A percentile compares a stretch with the other conserved stretches of the same genome.
phyloP scores from a whole-genome alignment of 2,329 filamentous ascomycete species.

The Aspergillus ibericus region DNA sequence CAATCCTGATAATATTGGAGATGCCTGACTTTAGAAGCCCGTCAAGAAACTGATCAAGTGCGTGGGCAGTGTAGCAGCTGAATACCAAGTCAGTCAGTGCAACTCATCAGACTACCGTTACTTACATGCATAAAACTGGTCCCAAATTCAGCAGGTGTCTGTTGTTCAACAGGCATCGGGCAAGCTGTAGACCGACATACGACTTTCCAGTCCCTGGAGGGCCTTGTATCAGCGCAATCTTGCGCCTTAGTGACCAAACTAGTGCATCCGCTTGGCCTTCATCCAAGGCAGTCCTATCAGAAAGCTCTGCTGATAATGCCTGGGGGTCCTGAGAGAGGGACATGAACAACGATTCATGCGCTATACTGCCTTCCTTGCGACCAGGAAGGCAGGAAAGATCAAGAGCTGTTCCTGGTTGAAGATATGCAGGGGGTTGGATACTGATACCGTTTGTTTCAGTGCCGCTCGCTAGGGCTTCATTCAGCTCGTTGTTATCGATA shows the following conservation, averaged over 20 bases:
- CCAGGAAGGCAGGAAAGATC: background rate
- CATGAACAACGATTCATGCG: background rate
- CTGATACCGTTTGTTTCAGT: background rate
- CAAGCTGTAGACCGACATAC: conserved; percentile 25
- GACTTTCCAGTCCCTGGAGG: conserved; percentile 28
- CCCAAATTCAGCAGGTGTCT: background rate
- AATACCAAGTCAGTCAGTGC: background rate
- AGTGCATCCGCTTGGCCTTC: conserved; percentile 7
- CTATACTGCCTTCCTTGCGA: background rate
- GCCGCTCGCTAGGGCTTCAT: background rate
- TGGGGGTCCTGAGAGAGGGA: background rate
- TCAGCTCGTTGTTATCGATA: background rate
- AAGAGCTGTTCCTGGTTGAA: background rate
- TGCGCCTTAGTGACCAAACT: conserved; percentile 11
- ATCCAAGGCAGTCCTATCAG: background rate
- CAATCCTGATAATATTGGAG: conserved; percentile 7
- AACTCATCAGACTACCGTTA: background rate
- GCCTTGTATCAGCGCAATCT: conserved; percentile 27
- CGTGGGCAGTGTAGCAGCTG: conserved; percentile 13
- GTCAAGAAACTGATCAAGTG: conserved; percentile 12
- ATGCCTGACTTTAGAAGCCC: conserved; percentile 4
- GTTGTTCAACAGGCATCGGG: conserved; percentile 19
- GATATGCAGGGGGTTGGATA: background rate
- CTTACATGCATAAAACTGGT: conserved; percentile 8
- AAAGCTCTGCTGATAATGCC: background rate